These are phyloP conservation scores for Populus euphratica DNA, from an alignment of 345 rosid species.

Conservation along the genomic window DNA sequence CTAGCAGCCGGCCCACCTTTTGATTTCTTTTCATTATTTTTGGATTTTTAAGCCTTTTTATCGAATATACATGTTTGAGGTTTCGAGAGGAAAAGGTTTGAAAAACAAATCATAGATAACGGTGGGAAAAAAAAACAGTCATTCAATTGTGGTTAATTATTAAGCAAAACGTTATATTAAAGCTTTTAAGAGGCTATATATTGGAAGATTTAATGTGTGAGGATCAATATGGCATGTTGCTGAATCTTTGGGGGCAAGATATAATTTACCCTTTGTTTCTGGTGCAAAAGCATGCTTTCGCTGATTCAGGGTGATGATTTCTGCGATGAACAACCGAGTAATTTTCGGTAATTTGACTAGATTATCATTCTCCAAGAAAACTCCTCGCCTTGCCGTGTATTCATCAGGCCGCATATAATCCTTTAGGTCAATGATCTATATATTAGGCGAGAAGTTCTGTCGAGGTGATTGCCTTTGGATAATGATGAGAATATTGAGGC, in stretches of 20 bases:
- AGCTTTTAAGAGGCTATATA: background rate
- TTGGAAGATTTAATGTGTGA: background rate
- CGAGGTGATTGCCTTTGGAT: background rate
- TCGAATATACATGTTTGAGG: background rate
- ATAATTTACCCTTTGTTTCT: background rate
- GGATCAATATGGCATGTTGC: background rate
- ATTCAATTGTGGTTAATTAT: background rate
- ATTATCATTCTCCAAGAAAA: background rate
- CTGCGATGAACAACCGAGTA: background rate
- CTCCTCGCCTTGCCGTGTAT: background rate
- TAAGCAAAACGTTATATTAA: background rate
- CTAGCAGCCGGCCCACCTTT: too few species aligned
- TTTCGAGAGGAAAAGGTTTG: too few species aligned
- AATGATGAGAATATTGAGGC: background rate
- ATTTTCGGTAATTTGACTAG: background rate
- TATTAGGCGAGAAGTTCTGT: too few species aligned
- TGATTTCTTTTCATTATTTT: too few species aligned
- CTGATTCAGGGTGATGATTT: constrained; percentile 10
- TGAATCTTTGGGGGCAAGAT: background rate
- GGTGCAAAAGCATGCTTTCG: background rate
- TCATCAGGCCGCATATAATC: background rate
- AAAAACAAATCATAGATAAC: too few species aligned
- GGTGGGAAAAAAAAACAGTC: background rate
- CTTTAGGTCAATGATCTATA: background rate
- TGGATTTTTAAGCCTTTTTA: too few species aligned